Conservation (phyloP, 352 stramenopile species). For the Pythium dissimile region DNA sequence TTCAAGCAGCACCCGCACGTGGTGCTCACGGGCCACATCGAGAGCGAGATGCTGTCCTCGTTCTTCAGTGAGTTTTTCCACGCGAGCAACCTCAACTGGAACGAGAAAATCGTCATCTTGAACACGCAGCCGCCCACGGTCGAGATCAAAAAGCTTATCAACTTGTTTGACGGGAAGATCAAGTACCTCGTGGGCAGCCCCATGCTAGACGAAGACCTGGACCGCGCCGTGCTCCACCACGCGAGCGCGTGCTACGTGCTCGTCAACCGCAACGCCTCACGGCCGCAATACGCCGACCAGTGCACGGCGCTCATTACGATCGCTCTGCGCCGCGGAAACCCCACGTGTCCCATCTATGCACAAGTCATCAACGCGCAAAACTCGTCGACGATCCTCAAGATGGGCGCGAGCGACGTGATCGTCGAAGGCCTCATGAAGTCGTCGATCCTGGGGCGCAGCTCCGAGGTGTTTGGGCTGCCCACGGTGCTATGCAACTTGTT, state of each 20-base stretch:
- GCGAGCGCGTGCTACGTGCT: constrained; percentile 68
- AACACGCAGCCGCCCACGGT: constrained; percentile 51
- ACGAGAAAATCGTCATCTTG: constrained; percentile 77
- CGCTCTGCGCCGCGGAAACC: constrained; percentile 61
- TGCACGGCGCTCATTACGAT: constrained; percentile 76
- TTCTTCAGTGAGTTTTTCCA: constrained; percentile 89
- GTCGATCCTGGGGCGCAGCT: constrained; percentile 63
- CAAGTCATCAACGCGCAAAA: constrained; percentile 74
- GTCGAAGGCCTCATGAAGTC: constrained; percentile 71
- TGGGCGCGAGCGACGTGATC: constrained; percentile 70
- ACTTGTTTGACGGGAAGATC: constrained; percentile 67
- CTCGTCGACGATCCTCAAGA: constrained; percentile 62
- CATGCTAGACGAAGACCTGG: constrained; percentile 74
- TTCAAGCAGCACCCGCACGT: constrained; percentile 74
- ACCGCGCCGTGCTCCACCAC: constrained; percentile 45
- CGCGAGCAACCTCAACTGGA: constrained; percentile 79
- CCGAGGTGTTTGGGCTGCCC: constrained; percentile 57
- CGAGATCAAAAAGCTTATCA: constrained; percentile 78
- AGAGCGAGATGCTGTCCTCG: constrained; percentile 49
- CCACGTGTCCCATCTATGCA: constrained; percentile 68
- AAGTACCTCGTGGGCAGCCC: constrained; percentile 84
- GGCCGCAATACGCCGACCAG: constrained; percentile 61
- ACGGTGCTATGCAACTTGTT: constrained; percentile 72
- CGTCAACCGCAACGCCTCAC: constrained; percentile 49
- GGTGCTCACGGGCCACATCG: constrained; percentile 69